A percentile compares a stretch with the other conserved stretches of the same genome.
These are phyloP conservation scores for Drechslera avenae DNA, from an alignment of 2,329 filamentous ascomycete species.

Conservation along the genomic window DNA sequence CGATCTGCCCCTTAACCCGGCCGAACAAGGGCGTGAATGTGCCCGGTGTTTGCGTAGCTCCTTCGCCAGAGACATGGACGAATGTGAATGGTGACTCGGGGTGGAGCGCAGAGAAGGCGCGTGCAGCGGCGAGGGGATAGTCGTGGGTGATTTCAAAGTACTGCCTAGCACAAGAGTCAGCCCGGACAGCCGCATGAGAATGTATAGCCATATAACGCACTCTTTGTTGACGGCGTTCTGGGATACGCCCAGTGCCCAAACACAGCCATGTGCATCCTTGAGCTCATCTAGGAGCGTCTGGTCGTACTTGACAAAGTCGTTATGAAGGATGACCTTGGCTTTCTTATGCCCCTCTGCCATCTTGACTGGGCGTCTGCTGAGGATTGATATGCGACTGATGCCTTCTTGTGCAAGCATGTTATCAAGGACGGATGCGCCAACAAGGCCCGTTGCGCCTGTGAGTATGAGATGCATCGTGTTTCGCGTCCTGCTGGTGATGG, in stretches of 20 bases:
- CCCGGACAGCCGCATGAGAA: not conserved
- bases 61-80: constrained; percentile 70
- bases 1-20: constrained; percentile 70
- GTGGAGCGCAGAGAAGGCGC: constrained; percentile 61
- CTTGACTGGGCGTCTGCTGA: constrained; percentile 67
- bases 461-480: constrained; percentile 50
- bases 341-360: constrained; percentile 66
- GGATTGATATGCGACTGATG: constrained; percentile 69
- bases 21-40: constrained; percentile 63
- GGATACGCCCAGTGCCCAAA: constrained; percentile 75
- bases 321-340: constrained; percentile 69
- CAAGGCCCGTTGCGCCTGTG: constrained; percentile 52
- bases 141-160: constrained; percentile 72
- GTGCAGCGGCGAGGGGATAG: constrained; percentile 67
- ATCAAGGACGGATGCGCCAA: constrained; percentile 48
- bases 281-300: constrained; percentile 63
- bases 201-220: constrained; percentile 46
- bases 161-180: constrained; percentile 48
- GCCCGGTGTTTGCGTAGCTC: constrained; percentile 63
- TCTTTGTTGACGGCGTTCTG: constrained; percentile 64
- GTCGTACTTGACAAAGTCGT: constrained; percentile 68
- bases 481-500: not conserved
- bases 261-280: constrained; percentile 67
- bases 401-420: constrained; percentile 48
- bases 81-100: constrained; percentile 66